Percentiles rank a stretch among this genome's conserved stretches.
Evolutionary conservation across 208 protist genomes (phyloP).

Genomic region (Trypanosoma platydactyli): DNA sequence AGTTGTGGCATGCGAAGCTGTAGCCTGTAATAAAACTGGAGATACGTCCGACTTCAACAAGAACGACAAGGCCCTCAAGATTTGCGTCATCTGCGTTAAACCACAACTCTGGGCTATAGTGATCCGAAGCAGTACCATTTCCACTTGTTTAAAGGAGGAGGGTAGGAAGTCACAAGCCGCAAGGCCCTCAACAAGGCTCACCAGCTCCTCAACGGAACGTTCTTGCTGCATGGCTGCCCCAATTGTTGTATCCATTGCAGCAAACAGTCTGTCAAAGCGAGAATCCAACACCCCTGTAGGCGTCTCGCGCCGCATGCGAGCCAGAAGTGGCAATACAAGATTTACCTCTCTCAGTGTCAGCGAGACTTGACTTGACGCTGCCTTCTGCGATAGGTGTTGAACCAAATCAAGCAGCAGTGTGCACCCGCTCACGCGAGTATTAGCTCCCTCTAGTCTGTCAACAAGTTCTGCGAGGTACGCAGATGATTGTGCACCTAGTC

Average conservation of each 20-base stretch:
- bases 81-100: constrained; percentile 32
- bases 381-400: constrained; percentile 65
- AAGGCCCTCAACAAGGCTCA: constrained; percentile 62
- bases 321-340: constrained; percentile 61
- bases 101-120: constrained; percentile 27
- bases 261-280: constrained; percentile 48
- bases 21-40: constrained; percentile 41
- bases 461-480: constrained; percentile 57
- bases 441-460: constrained; percentile 39
- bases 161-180: constrained; percentile 56
- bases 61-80: constrained; percentile 42
- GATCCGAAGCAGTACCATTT: constrained; percentile 67
- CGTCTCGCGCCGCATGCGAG: constrained; percentile 29
- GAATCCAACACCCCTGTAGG: constrained; percentile 8
- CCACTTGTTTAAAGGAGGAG: constrained; percentile 49
- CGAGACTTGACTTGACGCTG: constrained; percentile 39
- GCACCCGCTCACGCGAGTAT: constrained; percentile 15
- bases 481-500: constrained; percentile 42
- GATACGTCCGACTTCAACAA: constrained; percentile 43
- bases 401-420: constrained; percentile 59
- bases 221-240: constrained; percentile 52
- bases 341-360: constrained; percentile 59
- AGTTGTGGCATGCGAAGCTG: constrained; percentile 35
- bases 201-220: constrained; percentile 28
- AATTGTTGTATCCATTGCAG: constrained; percentile 48